Percentiles rank a stretch among this genome's conserved stretches.
These are phyloP conservation scores for Aspergillus hiratsukae DNA, from an alignment of 2,329 filamentous ascomycete genomes.

Conservation along the genomic window DNA sequence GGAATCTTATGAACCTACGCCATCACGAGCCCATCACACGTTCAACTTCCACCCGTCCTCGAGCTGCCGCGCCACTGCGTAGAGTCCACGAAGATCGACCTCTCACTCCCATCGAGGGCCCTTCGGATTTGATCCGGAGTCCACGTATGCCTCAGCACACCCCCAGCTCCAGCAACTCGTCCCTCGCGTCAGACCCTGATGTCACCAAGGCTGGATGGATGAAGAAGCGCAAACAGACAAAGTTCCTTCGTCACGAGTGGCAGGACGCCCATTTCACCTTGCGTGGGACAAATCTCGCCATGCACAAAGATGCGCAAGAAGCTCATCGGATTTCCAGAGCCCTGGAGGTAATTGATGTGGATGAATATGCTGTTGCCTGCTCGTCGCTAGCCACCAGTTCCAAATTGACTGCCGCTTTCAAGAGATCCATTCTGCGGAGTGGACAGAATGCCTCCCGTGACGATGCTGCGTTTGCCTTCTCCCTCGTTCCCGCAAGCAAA, in stretches of 20 bases:
- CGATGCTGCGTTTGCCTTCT: constrained; percentile 39
- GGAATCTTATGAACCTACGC: constrained; percentile 31
- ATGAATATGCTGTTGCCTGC: constrained; percentile 51
- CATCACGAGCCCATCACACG: no score
- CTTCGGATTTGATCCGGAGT: no score
- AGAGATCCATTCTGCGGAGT: constrained; percentile 49
- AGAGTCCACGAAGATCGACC: no score
- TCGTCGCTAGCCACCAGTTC: constrained; percentile 68
- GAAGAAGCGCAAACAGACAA: constrained; percentile 49
- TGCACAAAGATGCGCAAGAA: constrained; percentile 24
- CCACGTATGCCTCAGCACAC: no score
- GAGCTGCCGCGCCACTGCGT: no score
- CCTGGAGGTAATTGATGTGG: constrained; percentile 77
- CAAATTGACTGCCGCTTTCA: constrained; percentile 85
- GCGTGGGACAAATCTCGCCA: constrained; percentile 60
- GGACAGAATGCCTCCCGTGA: constrained; percentile 11
- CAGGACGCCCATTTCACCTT: constrained; percentile 84
- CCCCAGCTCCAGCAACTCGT: no score
- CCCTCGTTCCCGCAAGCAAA: constrained; percentile 39
- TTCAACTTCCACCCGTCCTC: no score
- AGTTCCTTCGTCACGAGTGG: constrained; percentile 88
- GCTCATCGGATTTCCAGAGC: constrained; percentile 19
- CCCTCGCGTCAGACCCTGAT: background rate
- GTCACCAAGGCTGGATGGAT: constrained; percentile 59
- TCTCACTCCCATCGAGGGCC: no score